phyloP scores from a whole-genome alignment of 140 eudicot species.

The Ambrosia hybrid region DNA sequence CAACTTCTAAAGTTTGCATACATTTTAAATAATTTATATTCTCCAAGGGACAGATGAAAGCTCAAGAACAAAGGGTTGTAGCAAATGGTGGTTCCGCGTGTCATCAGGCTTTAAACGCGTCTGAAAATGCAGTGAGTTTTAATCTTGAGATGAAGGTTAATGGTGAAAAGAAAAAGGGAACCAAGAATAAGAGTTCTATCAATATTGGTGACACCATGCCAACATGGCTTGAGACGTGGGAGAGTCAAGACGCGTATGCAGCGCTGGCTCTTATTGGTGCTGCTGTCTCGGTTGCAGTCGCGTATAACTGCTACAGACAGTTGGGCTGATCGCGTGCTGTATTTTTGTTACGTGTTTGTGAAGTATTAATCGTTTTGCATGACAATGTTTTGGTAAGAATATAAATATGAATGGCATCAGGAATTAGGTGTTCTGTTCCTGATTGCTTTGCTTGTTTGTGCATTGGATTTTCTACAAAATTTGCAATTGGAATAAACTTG shows the following conservation, averaged over 20 bases:
- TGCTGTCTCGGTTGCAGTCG: constrained; percentile 72
- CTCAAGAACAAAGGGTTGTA: constrained; percentile 64
- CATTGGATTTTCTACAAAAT: too few relatives aligned
- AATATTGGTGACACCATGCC: constrained; percentile 65
- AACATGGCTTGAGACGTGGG: constrained; percentile 94
- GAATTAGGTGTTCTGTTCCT: constrained; percentile 19
- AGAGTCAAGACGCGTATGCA: constrained; percentile 92
- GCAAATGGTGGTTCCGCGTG: constrained; percentile 43
- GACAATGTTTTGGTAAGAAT: neutral
- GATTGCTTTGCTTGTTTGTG: constrained; percentile 21
- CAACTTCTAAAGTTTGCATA: constrained; percentile 2
- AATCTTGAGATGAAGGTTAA: constrained; percentile 30
- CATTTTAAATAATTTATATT: neutral
- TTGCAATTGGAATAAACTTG: too few relatives aligned
- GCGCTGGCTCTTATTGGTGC: constrained; percentile 89
- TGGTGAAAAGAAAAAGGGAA: constrained; percentile 43
- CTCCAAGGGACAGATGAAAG: constrained; percentile 95
- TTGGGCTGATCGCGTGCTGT: constrained; percentile 32
- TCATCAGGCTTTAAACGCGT: constrained; percentile 49
- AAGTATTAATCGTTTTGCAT: neutral
- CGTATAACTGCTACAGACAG: constrained; percentile 77
- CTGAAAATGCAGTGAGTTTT: constrained; percentile 39
- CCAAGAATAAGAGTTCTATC: constrained; percentile 47
- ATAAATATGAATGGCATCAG: constrained; percentile 19
- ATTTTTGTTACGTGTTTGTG: neutral